phyloP scores from a whole-genome alignment of 2,329 filamentous ascomycete species.

The Moelleriella libera region DNA sequence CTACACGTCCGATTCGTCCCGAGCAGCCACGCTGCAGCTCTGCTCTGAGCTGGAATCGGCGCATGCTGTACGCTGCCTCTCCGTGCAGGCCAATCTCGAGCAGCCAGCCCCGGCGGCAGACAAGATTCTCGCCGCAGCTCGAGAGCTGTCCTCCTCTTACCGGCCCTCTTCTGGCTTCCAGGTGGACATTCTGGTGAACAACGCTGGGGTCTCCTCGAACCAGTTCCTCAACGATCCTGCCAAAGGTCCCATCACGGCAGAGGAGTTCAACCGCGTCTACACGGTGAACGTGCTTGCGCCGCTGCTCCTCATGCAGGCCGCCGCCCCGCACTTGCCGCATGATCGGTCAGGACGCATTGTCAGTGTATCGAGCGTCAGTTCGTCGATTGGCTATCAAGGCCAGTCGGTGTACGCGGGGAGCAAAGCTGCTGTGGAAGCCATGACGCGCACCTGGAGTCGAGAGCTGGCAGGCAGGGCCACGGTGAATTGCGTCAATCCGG shows the following conservation, averaged over 20 bases:
- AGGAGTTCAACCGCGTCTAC: conserved; percentile 60
- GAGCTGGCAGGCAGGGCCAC: conserved; percentile 39
- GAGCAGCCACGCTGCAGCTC: conserved; percentile 29
- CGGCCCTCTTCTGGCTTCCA: conserved; percentile 10
- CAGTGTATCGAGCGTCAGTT: conserved; percentile 40
- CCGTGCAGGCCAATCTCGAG: conserved; percentile 16
- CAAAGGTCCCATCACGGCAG: conserved; percentile 35
- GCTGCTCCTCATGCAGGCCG: conserved; percentile 62
- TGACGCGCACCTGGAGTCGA: conserved; percentile 44
- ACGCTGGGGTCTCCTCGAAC: conserved; percentile 61
- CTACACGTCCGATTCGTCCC: conserved; percentile 43
- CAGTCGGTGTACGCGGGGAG: conserved; percentile 43
- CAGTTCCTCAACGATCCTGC: conserved; percentile 42
- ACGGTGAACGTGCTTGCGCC: conserved; percentile 73
- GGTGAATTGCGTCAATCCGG: conserved; percentile 44
- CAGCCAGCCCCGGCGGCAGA: conserved; percentile 10
- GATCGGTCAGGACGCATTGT: conserved; percentile 49
- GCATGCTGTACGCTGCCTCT: conserved; percentile 20
- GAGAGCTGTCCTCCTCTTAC: conserved; percentile 12
- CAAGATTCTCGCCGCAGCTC: conserved; percentile 16
- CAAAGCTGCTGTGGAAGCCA: conserved; percentile 44
- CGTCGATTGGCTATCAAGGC: conserved; percentile 37
- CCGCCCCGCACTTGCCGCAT: conserved; percentile 51
- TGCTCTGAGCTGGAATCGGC: conserved; percentile 27
- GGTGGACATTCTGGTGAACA: conserved; percentile 79